A percentile compares a stretch with the other conserved stretches of the same genome.
Evolutionary conservation across 805 yeast species (phyloP).

Genomic region (Lachancea cidri): DNA sequence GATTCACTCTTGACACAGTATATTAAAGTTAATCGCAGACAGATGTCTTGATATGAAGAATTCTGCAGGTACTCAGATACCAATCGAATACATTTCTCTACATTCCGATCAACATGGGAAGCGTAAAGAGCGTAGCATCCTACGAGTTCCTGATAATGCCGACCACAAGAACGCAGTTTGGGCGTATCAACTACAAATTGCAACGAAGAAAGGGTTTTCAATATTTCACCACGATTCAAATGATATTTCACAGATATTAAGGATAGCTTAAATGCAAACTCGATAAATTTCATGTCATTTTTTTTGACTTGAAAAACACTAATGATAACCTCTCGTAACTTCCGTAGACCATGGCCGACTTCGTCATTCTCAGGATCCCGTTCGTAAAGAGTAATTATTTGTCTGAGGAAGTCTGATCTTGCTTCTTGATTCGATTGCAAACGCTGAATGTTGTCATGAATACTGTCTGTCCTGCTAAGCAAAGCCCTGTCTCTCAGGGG

Average conservation of each 20-base stretch:
- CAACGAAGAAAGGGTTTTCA: constrained; percentile 4
- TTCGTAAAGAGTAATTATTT: constrained; percentile 27
- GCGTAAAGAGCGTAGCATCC: constrained; percentile 13
- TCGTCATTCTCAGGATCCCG: constrained; percentile 17
- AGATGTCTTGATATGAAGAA: neutral
- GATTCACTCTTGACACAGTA: constrained; percentile 7
- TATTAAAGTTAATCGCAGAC: constrained; percentile 8
- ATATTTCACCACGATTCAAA: constrained; percentile 10
- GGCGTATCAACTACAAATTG: constrained; percentile 3
- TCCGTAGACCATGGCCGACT: constrained; percentile 30
- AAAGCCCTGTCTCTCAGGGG: constrained; percentile 41
- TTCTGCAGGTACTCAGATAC: neutral
- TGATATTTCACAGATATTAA: constrained; percentile 15
- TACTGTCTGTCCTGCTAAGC: constrained; percentile 57
- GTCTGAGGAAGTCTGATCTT: constrained; percentile 37
- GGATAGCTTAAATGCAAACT: constrained; percentile 16
- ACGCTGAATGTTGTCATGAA: constrained; percentile 17
- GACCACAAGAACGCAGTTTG: constrained; percentile 4
- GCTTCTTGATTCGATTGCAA: constrained; percentile 42
- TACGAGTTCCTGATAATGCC: constrained; percentile 4
- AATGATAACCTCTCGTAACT: constrained; percentile 25
- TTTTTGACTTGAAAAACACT: constrained; percentile 12
- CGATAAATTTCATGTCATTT: constrained; percentile 13
- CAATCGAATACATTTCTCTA: constrained; percentile 12
- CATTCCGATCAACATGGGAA: constrained; percentile 19